Base-by-base conservation (phyloP, 179 eudicot species). In the Beta corolliflora region DNA sequence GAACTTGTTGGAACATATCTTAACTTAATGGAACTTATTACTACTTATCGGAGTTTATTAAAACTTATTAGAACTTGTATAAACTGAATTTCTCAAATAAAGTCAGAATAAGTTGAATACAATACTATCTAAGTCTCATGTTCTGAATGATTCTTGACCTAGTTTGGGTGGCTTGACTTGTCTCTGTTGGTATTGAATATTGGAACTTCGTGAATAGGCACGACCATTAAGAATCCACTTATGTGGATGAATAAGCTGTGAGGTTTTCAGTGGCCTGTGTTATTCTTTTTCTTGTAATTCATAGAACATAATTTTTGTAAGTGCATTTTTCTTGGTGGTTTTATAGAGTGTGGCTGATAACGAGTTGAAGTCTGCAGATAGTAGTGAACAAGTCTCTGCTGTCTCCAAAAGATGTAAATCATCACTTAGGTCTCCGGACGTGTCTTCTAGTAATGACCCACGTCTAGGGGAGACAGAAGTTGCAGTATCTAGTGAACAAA, bases 401-500 rank as follows among this genome's bases (percentile, higher is more conserved):
- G 66, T 67, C 73, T 75, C 80, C 53, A 79, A 81, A 70, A 75
- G 50, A 53, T 77, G 74, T 69, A 79, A 81, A 83, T 76, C 82
- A 68, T 83, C 77, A 12, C 52, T 75, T 7, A 85, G 76, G 81
- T 81, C 88, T 83, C 84, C 85, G 29, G 86, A 78, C 58, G 54
- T 76, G 71, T 78, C 89, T 64, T 79, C 81, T 52, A 79, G 81
- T 50, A 86, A 83, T 81, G 88, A 59, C 70, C 80, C 52, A 67
- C 81, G 61, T 71, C 84, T 81, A 82, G 91, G 83, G 83, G 89
- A 88, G 77, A 86, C 85, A 77, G 97, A 91, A 82, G 85, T 92
- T 48, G 83, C 90, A 77, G 88, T 80, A 77, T 90, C 95, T 55
- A 88, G 86, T 81, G 80, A 79, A 60, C 93, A 88, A 77, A 61